These are phyloP conservation scores for Ramularia endophylla DNA, from an alignment of 2,329 filamentous ascomycete species.

Conservation along the genomic window DNA sequence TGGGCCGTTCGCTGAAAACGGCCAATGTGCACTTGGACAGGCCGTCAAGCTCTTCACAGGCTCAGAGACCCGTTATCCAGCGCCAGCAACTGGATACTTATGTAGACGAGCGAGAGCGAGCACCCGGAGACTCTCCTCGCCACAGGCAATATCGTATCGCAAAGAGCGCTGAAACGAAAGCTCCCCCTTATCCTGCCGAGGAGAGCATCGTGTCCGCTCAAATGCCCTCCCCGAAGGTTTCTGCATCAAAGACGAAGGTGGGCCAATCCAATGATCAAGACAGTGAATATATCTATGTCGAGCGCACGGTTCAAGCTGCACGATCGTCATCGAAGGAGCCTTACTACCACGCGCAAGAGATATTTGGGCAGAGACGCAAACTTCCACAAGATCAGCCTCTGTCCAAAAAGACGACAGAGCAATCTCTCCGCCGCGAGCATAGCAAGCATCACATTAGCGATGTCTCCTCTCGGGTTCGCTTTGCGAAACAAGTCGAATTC, in stretches of 20 bases:
- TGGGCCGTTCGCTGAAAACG: too few species aligned
- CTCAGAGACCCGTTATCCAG: too few species aligned
- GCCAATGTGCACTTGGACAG: too few species aligned
- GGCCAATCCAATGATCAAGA: conserved; percentile 2
- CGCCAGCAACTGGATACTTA: too few species aligned
- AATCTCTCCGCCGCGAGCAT: background rate
- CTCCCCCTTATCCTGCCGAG: conserved; percentile 7
- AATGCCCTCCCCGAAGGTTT: conserved; percentile 10
- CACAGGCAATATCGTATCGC: too few species aligned
- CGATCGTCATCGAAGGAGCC: background rate
- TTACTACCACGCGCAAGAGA: conserved; percentile 9
- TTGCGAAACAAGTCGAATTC: conserved; percentile 29
- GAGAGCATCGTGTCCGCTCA: background rate
- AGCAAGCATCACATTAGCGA: conserved; percentile 10
- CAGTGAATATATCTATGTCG: conserved; percentile 12
- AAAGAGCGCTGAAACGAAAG: too few species aligned
- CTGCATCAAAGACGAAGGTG: conserved; percentile 1
- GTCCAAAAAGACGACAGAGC: background rate
- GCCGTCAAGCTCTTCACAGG: too few species aligned
- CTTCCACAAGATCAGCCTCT: conserved; percentile 1
- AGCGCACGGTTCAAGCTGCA: conserved; percentile 7
- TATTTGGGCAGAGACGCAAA: conserved; percentile 8
- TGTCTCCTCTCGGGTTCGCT: conserved; percentile 24
- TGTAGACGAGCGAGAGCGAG: too few species aligned
- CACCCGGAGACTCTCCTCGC: too few species aligned